Evolutionary conservation across 371 early-diverging fungal species (phyloP).

Genomic region (Mortierella sp.): DNA sequence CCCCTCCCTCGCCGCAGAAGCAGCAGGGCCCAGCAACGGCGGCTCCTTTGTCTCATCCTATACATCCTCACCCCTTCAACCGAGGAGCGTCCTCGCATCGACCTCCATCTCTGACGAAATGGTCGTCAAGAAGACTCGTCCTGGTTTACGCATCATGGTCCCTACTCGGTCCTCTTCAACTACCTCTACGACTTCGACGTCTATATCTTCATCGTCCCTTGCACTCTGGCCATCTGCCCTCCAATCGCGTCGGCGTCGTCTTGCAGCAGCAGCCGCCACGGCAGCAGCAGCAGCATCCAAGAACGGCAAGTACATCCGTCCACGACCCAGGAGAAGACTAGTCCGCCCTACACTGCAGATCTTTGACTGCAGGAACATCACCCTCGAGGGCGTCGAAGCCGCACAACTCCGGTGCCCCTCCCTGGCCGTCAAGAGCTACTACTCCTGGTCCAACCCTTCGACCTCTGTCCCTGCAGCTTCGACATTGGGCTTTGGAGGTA

Average conservation of each 20-base stretch:
- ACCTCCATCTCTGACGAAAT: conserved; percentile 47
- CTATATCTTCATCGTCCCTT: conserved; percentile 23
- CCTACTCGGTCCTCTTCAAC: conserved; percentile 31
- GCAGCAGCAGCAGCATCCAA: conserved; percentile 3
- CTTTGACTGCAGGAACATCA: conserved; percentile 57
- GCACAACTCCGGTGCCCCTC: conserved; percentile 32
- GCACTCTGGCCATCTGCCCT: conserved; percentile 28
- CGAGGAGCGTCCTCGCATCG: conserved; percentile 44
- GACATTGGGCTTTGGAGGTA: conserved; percentile 21
- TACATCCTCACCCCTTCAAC: conserved; percentile 50
- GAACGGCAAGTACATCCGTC: not conserved
- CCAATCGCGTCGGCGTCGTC: conserved; percentile 9
- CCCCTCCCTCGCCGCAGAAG: conserved; percentile 20
- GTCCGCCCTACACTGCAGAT: conserved; percentile 41
- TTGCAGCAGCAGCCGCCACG: not conserved
- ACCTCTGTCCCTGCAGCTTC: conserved; percentile 28
- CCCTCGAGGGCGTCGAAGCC: conserved; percentile 47
- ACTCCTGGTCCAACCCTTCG: conserved; percentile 52
- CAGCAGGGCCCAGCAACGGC: not conserved
- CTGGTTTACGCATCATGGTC: conserved; percentile 35
- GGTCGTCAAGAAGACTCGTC: conserved; percentile 49
- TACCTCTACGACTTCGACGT: conserved; percentile 23
- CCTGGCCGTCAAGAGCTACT: conserved; percentile 47
- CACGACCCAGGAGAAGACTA: conserved; percentile 7
- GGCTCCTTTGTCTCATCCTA: conserved; percentile 20